Base-by-base conservation (phyloP, 345 rosid species). In the Citrus trifoliata region DNA sequence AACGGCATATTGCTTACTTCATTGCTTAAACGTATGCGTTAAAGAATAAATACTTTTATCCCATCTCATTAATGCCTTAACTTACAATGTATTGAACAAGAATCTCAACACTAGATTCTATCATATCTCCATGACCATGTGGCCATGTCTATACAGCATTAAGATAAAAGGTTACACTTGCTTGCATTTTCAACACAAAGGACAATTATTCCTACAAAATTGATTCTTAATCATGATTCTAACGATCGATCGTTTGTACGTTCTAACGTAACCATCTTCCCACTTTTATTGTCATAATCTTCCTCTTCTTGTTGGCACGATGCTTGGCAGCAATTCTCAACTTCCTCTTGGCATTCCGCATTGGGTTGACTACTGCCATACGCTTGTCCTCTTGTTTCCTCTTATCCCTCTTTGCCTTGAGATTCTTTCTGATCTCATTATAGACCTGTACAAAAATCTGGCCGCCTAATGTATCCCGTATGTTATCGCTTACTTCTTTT, bases 341-440 rank as follows among this genome's bases (percentile, higher is more conserved):
- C 86, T 94, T 96, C 86, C 99, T 91, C 90, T 93, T 93, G 33
- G 98, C 98, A 76, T 89, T 90, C 42, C 97, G 83, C 79, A 32
- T 82, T 0, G 98, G 98, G 75, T 96, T 93, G n/a, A 90, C 88
- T 46, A 94, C 98, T 40, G 98, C 94, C 97, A 91, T 90, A 25
- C 86, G 79, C 86, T 96, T 96, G 67, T 89, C 94, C 6, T 89
- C 97, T 69, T 82, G 86, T 81, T 85, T 96, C 85, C 93, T 90
- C 87, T 87, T 93, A 4, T 96, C 97, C 74, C 98, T 86, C 85
- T 86, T 94, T 53, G 73, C 77, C 86, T 85, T 89, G 61, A 94
- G 63, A 58, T 71, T 87, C 53, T 88, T 93, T 84, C 93, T 88
- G 75, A 91, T 89, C 77, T 89, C 92, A 38, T 82, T 83, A 80